These are phyloP conservation scores for Xylariomycetidae sp. DNA, from an alignment of 2,329 filamentous ascomycete species.

Conservation along the genomic window DNA sequence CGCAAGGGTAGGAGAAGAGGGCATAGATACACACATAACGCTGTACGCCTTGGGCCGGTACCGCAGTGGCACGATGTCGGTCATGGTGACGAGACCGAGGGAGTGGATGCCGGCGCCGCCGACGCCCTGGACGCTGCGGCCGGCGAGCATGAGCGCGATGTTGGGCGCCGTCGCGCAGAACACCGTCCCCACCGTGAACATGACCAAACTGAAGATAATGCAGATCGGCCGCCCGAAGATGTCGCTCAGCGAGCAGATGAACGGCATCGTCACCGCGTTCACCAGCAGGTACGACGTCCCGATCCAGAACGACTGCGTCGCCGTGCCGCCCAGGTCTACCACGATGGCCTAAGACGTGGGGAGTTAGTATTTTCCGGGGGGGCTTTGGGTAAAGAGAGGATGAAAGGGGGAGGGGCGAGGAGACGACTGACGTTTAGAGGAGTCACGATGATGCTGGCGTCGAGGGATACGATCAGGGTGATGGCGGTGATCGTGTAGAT, in stretches of 20 bases:
- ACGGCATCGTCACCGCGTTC: constrained; percentile 23
- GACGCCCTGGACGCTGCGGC: constrained; percentile 33
- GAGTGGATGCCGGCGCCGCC: constrained; percentile 36
- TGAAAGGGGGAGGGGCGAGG: not conserved
- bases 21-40: constrained; percentile 24
- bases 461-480: constrained; percentile 11
- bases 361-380: too few relatives aligned
- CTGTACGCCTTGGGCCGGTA: constrained; percentile 36
- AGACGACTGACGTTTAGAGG: constrained; percentile 4
- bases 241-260: constrained; percentile 27
- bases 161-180: constrained; percentile 29
- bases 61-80: constrained; percentile 36
- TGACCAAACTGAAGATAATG: constrained; percentile 26
- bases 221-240: constrained; percentile 30
- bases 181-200: constrained; percentile 39
- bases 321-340: constrained; percentile 13
- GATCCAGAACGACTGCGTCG: constrained; percentile 23
- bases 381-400: too few relatives aligned
- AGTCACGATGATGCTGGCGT: constrained; percentile 11
- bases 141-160: constrained; percentile 30
- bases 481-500: constrained; percentile 10
- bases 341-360: too few relatives aligned
- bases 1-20: too few relatives aligned
- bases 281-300: constrained; percentile 25
- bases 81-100: constrained; percentile 33